These are phyloP conservation scores for Rhizopogon vinicolor DNA, from an alignment of 768 basidiomycete genomes.

Conservation along the genomic window DNA sequence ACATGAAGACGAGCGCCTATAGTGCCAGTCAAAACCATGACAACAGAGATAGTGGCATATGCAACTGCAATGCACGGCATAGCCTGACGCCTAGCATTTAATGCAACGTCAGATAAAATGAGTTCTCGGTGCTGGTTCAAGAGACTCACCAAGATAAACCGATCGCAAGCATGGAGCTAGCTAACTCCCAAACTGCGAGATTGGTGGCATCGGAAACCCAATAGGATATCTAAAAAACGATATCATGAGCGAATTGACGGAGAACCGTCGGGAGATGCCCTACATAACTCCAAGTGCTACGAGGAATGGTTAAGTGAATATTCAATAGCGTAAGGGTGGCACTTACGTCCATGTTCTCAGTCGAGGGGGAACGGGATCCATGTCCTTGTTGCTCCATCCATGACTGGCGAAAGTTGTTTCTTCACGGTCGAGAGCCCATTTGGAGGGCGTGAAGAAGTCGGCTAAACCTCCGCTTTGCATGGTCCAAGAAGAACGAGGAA, in stretches of 20 bases:
- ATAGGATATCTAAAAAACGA: slow-evolving; percentile 15
- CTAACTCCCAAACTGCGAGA: slow-evolving; percentile 32
- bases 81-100: slow-evolving; percentile 54
- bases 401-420: slow-evolving; percentile 46
- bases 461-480: background rate
- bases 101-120: background rate
- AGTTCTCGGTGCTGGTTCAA: background rate
- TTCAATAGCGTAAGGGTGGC: background rate
- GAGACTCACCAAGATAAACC: slow-evolving; percentile 62
- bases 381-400: slow-evolving; percentile 70
- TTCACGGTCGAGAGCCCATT: slow-evolving; percentile 49
- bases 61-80: slow-evolving; percentile 67
- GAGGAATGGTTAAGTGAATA: background rate
- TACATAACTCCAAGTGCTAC: slow-evolving; percentile 56
- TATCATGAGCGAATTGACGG: slow-evolving; percentile 10
- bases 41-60: slow-evolving; percentile 66
- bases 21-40: slow-evolving; percentile 78
- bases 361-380: slow-evolving; percentile 66
- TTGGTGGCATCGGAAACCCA: slow-evolving; percentile 23
- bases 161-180: slow-evolving; percentile 71
- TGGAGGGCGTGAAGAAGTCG: slow-evolving; percentile 29
- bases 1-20: slow-evolving; percentile 77
- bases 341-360: slow-evolving; percentile 57
- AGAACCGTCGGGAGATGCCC: slow-evolving; percentile 41
- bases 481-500: background rate